These are phyloP conservation scores for Ustilago sp. DNA, from an alignment of 1,284 basidiomycete species.

Conservation along the genomic window DNA sequence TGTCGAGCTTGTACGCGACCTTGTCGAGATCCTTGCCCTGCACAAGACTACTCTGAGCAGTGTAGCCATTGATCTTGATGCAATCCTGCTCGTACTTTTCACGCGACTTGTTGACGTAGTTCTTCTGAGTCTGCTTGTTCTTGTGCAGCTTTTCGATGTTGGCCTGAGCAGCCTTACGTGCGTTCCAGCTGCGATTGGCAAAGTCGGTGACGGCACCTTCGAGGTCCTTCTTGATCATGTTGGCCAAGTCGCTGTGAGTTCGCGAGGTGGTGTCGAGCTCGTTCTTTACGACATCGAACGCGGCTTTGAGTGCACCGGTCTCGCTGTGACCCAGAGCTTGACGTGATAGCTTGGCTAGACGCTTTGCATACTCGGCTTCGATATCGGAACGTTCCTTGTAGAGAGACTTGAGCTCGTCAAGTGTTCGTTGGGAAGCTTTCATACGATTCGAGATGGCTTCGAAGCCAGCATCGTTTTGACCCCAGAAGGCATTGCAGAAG, in stretches of 20 bases:
- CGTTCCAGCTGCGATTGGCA: slow-evolving; percentile 51
- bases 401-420: slow-evolving; percentile 86
- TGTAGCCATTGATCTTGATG: slow-evolving; percentile 92
- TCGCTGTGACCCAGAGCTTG: slow-evolving; percentile 84
- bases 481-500: slow-evolving; percentile 98
- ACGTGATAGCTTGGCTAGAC: slow-evolving; percentile 84
- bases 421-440: slow-evolving; percentile 83
- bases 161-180: slow-evolving; percentile 57
- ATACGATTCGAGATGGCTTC: slow-evolving; percentile 89
- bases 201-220: slow-evolving; percentile 73
- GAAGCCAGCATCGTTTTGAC: slow-evolving; percentile 79
- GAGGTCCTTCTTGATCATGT: slow-evolving; percentile 81
- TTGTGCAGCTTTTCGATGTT: slow-evolving; percentile 66
- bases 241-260: slow-evolving; percentile 78
- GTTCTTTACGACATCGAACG: slow-evolving; percentile 80
- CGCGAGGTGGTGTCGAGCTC: slow-evolving; percentile 87
- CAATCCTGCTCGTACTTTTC: slow-evolving; percentile 96
- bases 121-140: slow-evolving; percentile 67
- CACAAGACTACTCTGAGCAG: slow-evolving; percentile 89
- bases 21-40: slow-evolving; percentile 96
- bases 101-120: slow-evolving; percentile 74
- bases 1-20: slow-evolving; percentile 85
- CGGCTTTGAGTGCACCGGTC: slow-evolving; percentile 86
- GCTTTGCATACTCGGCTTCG: slow-evolving; percentile 95
- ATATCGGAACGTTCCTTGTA: slow-evolving; percentile 90